Conservation (phyloP, 2,329 filamentous ascomycete genomes). For the Fusarium coffeatum region DNA sequence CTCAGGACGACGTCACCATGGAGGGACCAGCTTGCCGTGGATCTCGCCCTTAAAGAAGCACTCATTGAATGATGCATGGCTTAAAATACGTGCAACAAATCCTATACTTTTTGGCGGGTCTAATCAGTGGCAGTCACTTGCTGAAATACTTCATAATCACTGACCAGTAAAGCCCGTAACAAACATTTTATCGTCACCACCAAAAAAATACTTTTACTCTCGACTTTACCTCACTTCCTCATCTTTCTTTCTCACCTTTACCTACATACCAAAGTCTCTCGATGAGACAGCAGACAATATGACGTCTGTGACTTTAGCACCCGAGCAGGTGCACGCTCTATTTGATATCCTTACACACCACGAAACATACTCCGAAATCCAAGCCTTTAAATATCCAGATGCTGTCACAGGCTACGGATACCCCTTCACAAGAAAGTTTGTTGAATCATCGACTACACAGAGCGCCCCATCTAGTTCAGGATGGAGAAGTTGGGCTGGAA, state of each 20-base stretch:
- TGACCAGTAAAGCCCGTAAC: background rate
- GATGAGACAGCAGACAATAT: conserved; percentile 38
- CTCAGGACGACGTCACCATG: conserved; percentile 33
- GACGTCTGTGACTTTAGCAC: conserved; percentile 45
- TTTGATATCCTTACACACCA: conserved; percentile 70
- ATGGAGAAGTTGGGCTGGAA: conserved; percentile 39
- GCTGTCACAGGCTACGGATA: conserved; percentile 76
- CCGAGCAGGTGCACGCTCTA: conserved; percentile 62
- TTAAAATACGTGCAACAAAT: background rate
- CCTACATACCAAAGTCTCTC: background rate
- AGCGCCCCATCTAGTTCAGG: conserved; percentile 21
- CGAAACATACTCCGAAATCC: conserved; percentile 75
- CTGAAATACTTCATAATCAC: background rate
- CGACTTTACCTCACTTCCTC: background rate
- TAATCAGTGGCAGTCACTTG: background rate
- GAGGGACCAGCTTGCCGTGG: background rate
- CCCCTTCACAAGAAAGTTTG: conserved; percentile 65
- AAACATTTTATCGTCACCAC: background rate
- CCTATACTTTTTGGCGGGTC: background rate
- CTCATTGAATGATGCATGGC: conserved; percentile 2
- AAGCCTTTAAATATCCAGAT: conserved; percentile 73
- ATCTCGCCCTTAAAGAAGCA: background rate
- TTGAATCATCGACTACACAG: conserved; percentile 24
- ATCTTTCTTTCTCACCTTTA: background rate
- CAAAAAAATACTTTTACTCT: background rate